Conservation (phyloP, 352 stramenopile species). For the Blastocystis sp. region DNA sequence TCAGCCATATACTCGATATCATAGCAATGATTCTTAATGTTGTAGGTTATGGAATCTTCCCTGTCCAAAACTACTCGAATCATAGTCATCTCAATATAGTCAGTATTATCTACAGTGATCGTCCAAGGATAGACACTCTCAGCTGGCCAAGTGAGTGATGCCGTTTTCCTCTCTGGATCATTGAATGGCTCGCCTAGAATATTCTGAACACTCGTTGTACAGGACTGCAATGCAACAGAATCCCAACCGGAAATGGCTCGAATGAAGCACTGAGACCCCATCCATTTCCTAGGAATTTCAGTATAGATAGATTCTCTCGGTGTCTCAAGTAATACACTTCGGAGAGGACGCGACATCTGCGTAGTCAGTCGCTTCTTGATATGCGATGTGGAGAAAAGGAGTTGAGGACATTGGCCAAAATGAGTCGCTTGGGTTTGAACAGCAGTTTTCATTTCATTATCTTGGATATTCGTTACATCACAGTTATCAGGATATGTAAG, state of each 20-base stretch:
- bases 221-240: background rate
- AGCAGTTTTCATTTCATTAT: background rate
- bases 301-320: background rate
- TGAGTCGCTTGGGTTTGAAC: constrained; percentile 83
- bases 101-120: background rate
- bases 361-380: background rate
- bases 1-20: background rate
- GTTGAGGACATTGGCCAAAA: constrained; percentile 80
- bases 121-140: background rate
- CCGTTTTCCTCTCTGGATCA: background rate
- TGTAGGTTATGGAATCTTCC: background rate
- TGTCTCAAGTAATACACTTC: background rate
- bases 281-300: background rate
- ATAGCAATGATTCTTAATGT: background rate
- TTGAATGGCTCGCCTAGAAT: background rate
- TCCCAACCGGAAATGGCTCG: background rate
- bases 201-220: background rate
- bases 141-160: background rate
- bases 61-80: background rate
- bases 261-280: background rate
- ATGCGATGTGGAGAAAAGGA: background rate
- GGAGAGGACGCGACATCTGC: background rate
- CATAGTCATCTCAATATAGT: background rate
- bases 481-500: constrained; percentile 89
- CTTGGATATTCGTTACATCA: constrained; percentile 70